Evolutionary conservation across 768 basidiomycete species (phyloP), one percentile per base, ranked within the genome.

Genomic region (Trametes cinnabarina): DNA sequence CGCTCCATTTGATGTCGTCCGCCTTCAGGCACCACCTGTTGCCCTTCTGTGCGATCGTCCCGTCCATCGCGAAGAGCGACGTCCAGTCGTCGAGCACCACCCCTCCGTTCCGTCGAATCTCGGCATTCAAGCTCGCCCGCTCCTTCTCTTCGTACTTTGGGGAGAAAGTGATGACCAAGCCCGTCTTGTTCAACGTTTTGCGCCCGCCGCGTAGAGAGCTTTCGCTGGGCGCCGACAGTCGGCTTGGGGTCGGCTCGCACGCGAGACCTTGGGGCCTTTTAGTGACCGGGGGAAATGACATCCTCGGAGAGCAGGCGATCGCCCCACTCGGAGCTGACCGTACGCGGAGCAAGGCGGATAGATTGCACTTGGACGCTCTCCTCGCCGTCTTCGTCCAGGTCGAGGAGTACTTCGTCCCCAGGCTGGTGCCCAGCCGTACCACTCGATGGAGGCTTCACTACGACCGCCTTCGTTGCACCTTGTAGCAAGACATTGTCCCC

Each of bases 81-180:
- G 76, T 70, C 78, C 88, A 82, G 61, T 90, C 87, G 34, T 86
- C 84, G 26, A 89, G 68, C 12, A 89, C 76, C 4, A 71, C 66
- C 3, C 86, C 89, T 1, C 86, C 87, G 7, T 75, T 70, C 7
- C 67, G 68, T 62, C 73, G 78, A 63, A 89, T 82, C 3, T 71
- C 70, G 9, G 59, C 65, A 62, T 77, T 70, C 20, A 83, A 66
- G 4, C 63, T 66, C 3, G 78, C 77, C 63, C 79, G 84, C 35
- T 76, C 75, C 62, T 70, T 72, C 30, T 72, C 70, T 1, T 68
- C 68, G 47, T 73, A 72, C 39, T 69, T 71, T 2, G 73, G 69
- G 41, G 71, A 74, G 48, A 84, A 68, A 2, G 87, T 86, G 48
- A 88, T 75, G 5, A 87, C 79, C 54, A 90, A 76, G 2, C 81